Evolutionary conservation across 225 moss, liverwort and hornwort genomes (phyloP), one percentile per base, ranked within the genome.

Genomic region (Pleurozium schreberi): DNA sequence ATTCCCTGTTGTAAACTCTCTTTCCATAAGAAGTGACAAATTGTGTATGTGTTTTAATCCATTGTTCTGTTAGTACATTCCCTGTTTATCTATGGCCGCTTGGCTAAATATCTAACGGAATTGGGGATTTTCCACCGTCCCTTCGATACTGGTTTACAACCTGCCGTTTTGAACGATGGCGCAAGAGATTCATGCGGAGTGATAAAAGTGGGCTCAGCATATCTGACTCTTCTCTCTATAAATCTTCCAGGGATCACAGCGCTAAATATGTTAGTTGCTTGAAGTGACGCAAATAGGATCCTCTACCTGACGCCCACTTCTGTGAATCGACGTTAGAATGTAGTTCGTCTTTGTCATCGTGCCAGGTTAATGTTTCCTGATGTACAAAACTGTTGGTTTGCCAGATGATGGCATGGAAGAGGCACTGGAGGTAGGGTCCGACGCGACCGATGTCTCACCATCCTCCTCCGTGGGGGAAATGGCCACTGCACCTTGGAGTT

Each of bases 401-500:
- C 55, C 80, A 93, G 89, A 86, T 91, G 90, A 86, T 76, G 91
- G 85, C 52, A 80, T 76, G 85, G 92, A 92, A 83, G 93, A 89
- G 80, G 85, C 28, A 21, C 55, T 64, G 40, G 94, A 89, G 57
- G 52, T 43, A 30, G 74, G 81, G 73, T 93, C 92, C 55, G 88
- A 92, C 34, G 49, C 65, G 43, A 65, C 86, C 40, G 90, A 90
- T 31, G 92, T 86, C 36, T 89, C 91, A 59, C 88, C 69, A 79
- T 30, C 79, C 6, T 93, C 95, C 86, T 87, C 94, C 45, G 89
- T 89, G 23, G 90, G 63, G 61, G 90, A 90, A 76, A 58, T 93
- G 63, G 66, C 61, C 27, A 34, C 62, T 26, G 58, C 86, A 49
- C 94, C 75, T 71, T 93, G 94, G 89, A 95, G 95, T 86, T 96